Conservation (phyloP, 192 early-diverging fungal species). For the Coemansia brasiliensis region DNA sequence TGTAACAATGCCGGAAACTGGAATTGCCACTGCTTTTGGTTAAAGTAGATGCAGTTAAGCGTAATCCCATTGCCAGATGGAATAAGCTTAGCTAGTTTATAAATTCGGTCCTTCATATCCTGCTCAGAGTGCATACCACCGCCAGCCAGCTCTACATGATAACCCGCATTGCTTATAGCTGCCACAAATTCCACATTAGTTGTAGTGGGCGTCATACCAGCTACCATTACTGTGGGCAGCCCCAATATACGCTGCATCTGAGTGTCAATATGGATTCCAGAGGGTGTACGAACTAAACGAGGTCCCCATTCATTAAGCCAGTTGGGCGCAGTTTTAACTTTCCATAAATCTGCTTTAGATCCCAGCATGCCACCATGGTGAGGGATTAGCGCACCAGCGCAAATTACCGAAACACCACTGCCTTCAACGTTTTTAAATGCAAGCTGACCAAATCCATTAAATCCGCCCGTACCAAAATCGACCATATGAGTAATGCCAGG, state of each 20-base stretch:
- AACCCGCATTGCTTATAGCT: constrained; percentile 86
- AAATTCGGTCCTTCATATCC: constrained; percentile 67
- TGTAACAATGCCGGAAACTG: constrained; percentile 81
- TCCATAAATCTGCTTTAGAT: constrained; percentile 73
- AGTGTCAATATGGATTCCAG: constrained; percentile 78
- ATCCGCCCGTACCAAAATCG: constrained; percentile 91
- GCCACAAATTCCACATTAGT: constrained; percentile 75
- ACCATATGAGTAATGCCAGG: constrained; percentile 78
- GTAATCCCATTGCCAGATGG: constrained; percentile 85
- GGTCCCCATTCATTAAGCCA: constrained; percentile 88
- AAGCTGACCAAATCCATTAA: constrained; percentile 79
- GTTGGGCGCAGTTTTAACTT: constrained; percentile 80
- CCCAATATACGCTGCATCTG: constrained; percentile 81
- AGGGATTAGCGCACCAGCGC: constrained; percentile 17
- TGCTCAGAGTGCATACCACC: constrained; percentile 83
- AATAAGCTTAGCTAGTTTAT: constrained; percentile 68
- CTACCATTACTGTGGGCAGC: constrained; percentile 91
- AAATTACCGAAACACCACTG: constrained; percentile 64
- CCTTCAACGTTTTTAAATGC: constrained; percentile 89
- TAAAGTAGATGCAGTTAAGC: constrained; percentile 88
- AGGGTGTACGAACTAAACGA: constrained; percentile 65
- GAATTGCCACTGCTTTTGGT: constrained; percentile 79
- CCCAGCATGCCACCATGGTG: constrained; percentile 60
- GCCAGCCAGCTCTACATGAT: constrained; percentile 86
- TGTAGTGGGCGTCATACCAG: constrained; percentile 93